A percentile compares a stretch with the other conserved stretches of the same genome.
Evolutionary conservation across 257 asterid species (phyloP).

Genomic region (Solanum etuberosum): DNA sequence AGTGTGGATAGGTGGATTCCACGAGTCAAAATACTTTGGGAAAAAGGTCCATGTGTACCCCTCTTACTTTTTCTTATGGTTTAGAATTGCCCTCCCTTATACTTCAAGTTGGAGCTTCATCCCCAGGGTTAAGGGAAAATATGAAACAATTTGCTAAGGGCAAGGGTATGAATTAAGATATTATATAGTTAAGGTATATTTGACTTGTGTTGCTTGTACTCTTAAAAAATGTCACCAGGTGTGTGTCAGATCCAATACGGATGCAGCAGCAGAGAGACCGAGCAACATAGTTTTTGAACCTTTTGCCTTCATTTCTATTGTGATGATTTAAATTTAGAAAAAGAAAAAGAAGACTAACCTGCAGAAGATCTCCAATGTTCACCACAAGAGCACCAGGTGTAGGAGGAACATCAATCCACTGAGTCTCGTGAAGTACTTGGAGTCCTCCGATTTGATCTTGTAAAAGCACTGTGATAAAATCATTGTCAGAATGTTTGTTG

Average conservation of each 20-base stretch:
- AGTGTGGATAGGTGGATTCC: background rate
- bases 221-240: too few relatives aligned
- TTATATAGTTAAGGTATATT: background rate
- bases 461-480: conserved; percentile 32
- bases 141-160: background rate
- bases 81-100: background rate
- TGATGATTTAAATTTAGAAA: background rate
- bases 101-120: background rate
- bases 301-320: background rate
- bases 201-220: background rate
- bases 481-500: conserved; percentile 24
- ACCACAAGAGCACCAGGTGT: conserved; percentile 30
- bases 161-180: background rate
- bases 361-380: conserved; percentile 41
- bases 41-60: background rate
- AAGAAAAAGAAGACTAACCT: conserved; percentile 12
- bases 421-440: conserved; percentile 27
- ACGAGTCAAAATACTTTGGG: background rate
- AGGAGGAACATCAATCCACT: conserved; percentile 41
- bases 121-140: background rate
- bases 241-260: background rate
- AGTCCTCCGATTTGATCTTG: conserved; percentile 42
- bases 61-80: background rate
- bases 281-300: background rate
- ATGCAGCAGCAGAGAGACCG: background rate